Base-by-base conservation (phyloP, 2,329 filamentous ascomycete genomes). In the Tolypocladium cylindrosporum region DNA sequence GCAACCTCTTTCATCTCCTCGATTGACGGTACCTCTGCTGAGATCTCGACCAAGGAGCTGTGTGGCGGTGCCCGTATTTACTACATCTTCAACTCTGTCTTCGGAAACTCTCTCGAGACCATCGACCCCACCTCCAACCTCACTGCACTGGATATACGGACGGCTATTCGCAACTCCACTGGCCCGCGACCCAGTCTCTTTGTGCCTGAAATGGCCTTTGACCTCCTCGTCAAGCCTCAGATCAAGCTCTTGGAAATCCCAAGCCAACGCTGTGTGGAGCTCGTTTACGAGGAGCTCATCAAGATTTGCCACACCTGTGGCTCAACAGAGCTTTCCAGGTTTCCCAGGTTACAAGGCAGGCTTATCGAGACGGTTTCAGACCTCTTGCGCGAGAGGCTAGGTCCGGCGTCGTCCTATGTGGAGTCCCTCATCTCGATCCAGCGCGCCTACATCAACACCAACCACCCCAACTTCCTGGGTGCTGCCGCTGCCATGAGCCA, bases 261-360 rank as follows among this genome's bases (percentile, higher is more conserved):
- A 11, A 95, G 91, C 70, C 94, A 99, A 71, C 87, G 94, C 66
- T 99, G 94, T 68, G 94, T 99, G 55, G 94, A 99, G 74, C 83
- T 99, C 57, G 94, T 99, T 3, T 99, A 99, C 72, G 94, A 99
- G 72, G 94, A 99, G 73, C 81, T 99, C 51, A 99, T 99, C 77
- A 99, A 99, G 76, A 97, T 99, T 65, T 97, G 94, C 75, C 94
- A 99, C 72, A 99, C 94, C 1, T 99, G 94, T 74, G 94, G 94
- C 61, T 97, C 91, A 2, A 95, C 89, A 19, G 94, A 99, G 72
- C 84, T 99, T 24, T 89, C 90, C 56, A 84, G 94, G 62, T 99
- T 93, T 72, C 94, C 94, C 14, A 85, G 94, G 61, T 79, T 99
- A 56, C 94, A 99, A 75, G 94, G 87, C 56, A 97, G 97, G 75